Base-by-base conservation (phyloP, 2,329 filamentous ascomycete species). In the Aspergillus aculeatus region DNA sequence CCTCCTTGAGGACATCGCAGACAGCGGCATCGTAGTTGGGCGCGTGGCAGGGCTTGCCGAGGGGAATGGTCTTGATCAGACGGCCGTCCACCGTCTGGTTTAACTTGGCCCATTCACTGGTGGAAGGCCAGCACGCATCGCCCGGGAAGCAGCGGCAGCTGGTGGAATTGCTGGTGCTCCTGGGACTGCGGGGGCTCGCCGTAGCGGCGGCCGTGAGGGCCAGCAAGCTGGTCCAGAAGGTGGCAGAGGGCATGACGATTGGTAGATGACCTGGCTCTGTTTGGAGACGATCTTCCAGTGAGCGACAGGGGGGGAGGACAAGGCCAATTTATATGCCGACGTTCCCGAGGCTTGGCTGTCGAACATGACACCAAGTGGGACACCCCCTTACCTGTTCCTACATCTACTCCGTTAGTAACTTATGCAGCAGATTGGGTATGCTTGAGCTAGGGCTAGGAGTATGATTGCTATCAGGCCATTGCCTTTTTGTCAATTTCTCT, bases 1-100 rank as follows among this genome's bases (percentile, higher is more conserved):
- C 66, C 1, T 71, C 65, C 54, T 75, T 74, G 1, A 84, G 67
- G n/a, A 62, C 68, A 1, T 68, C 60, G 66, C 84, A 86, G 23
- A 71, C 68, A 0, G 68, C 72, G 4, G 74, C 76, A 66, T 85
- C 71, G 64, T 82, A 84, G 21, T 64, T 62, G 3, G 75, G 75
- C 35, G 78, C 72, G 62, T 87, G 84, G 66, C 85, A 88, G 0
- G 80, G 73, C 2, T 79, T 69, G 1, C 78, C 85, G 3, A 86
- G 66, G 0, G 86, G 85, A 2, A 81, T 71, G 0, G 82, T 85
- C 11, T 78, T 76, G 47, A 87, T 74, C 29, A 88, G 73, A 3
- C 73, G 75, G 1, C 83, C 84, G 23, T 75, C 73, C 2, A 87
- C 73, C 1, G 84, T 80, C 16, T 68, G 56, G 66, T 88, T 86